Base-by-base conservation (phyloP, 2,329 filamentous ascomycete genomes). In the Claviceps pusilla region DNA sequence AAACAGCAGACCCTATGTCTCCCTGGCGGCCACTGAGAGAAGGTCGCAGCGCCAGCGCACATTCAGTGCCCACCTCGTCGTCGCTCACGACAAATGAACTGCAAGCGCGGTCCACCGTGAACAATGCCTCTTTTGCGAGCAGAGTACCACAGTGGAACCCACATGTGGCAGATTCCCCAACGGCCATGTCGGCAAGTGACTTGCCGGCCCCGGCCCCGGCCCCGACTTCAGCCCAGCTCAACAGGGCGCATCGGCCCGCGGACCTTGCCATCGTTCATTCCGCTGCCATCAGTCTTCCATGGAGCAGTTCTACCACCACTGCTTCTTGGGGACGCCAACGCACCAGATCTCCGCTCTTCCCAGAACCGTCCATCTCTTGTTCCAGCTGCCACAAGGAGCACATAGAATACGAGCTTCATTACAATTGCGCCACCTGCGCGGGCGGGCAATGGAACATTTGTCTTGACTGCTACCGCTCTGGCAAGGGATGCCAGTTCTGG, bases 371-470 rank as follows among this genome's bases (percentile, higher is more conserved):
- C 1, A 79, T 95, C 51, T 75, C 74, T 9, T 96, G 91, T 65
- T 78, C 82, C 42, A 74, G 79, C 10, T 97, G 91, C 65, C 71
- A 74, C 24, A 84, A 78, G 58, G 63, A 73, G 6, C 79, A 89
- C 57, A 90, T 96, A 42, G 85, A 95, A 65, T 89, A 95, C 61
- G 82, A 88, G 9, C 71, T 95, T 2, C 88, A 96, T 67, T 95
- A 91, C 69, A 86, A 86, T 64, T 97, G 91, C 67, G 67, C 71
- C 2, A 73, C 75, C 51, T 96, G 91, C 66, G 74, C 78, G 16
- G 71, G 76, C 6, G 88, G 87, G 0, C 73, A 79, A 49, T 95
- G 84, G 74, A 85, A 90, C 64, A 73, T 96, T 11, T 97, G 91
- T 63, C 69, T 86, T 2, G 76, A 76, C 58, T 97, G 91, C 70